Evolutionary conservation across 768 basidiomycete species (phyloP), one percentile per base, ranked within the genome.

Genomic region (Amanita pseudoporphyria): DNA sequence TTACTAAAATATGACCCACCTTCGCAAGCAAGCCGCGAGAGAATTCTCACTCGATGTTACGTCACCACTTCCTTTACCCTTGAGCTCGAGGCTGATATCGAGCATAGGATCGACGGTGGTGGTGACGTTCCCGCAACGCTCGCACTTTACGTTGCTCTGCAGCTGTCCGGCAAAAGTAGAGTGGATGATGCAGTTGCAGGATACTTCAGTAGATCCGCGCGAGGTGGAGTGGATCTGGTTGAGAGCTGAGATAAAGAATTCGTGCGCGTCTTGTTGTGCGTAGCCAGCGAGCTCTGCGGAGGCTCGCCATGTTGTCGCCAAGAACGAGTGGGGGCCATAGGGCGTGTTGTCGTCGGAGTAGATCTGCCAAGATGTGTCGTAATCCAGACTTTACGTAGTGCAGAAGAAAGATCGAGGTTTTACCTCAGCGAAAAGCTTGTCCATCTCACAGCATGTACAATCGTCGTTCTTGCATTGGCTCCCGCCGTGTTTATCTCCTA

Each of bases 381-480:
- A 18, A 19, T 22, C 37, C 45, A 35, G 47, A 49, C 18, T 54
- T 45, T 32, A 14, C 32, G 7, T 31, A 21, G 10, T 24, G n/a
- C n/a, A n/a, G n/a, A 12, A 6, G 32, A 10, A 31, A 37, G 24
- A 18, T 5, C 43, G 24, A n/a, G 6, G 35, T 9, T 53, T 42
- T 51, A 84, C 87, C 68, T 89, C 87, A 5, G 79, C 65, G 61
- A 88, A 87, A 6, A 92, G 69, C 53, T 77, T 82, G 65, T 97
- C 93, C 86, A 97, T 88, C 63, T 95, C 93, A 60, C 93, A 97
- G 53, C 84, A 91, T 40, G 84, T 87, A 63, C 93, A 96, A 40
- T 81, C 79, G 19, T 77, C 76, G 24, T 66, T 62, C 58, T 80
- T 85, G 63, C 91, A 92, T 40, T 79, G 66, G 53, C 66, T 72